Evolutionary conservation across 441 rosid species (phyloP), one percentile per base, ranked within the genome.

Genomic region (Euphorbia corollata): DNA sequence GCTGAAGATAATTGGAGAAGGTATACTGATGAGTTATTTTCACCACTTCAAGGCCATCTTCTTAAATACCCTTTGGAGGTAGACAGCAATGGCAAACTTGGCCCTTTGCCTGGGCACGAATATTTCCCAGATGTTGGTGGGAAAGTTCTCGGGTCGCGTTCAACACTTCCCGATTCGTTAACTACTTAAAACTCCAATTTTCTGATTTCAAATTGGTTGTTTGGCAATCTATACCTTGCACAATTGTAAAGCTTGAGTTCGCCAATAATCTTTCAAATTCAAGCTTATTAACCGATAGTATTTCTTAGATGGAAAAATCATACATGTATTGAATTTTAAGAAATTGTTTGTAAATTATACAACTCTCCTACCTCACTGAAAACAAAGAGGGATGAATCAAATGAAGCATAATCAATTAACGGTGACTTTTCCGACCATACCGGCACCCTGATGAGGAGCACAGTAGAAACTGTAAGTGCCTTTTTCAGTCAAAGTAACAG

Each of bases 361-460:
- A 30, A 68, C 70, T 66, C 77, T 43, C 11, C 68, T 65, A 69
- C 34, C 58, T 30, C 30, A 70, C 0, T 0, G 8, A 55, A 45
- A 71, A 41, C 13, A 20, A 23, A 45, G 30, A 32, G 8, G 11
- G 19, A 43, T 27, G 32, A 27, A 27, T 27, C 32, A 27, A 27
- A 27, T 4, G 32, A 27, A 27, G 32, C 32, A 27, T 4, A 27
- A 27, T 79, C 71, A 93, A 63, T 90, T 88, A 60, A 93, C 95
- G 50, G 92, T 88, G 9, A 90, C 82, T 75, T 87, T 86, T 16
- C 96, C 97, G 0, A 72, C 82, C 98, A 92, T 92, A 68, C 98
- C 97, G 71, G 94, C 97, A 36, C 97, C 97, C 80, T 85, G 96
- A 77, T 92, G 98, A 11, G 98, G 97, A 8, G 80, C 15, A 66